phyloP scores from a whole-genome alignment of 345 rosid species.

The Sisymbrium irio region DNA sequence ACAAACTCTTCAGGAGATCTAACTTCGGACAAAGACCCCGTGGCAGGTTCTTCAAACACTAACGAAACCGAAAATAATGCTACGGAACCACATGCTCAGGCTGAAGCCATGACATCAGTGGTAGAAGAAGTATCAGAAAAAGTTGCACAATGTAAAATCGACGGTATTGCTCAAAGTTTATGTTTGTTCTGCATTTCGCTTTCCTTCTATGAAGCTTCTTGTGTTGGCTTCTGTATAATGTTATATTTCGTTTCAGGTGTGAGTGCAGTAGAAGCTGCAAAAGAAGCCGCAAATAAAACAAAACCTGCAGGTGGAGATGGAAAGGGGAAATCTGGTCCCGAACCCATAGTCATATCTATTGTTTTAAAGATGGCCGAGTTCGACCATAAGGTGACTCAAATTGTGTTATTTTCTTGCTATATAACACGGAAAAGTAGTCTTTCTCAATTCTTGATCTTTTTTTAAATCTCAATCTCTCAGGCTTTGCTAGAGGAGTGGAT shows the following conservation, averaged over 20 bases:
- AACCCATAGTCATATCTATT: constrained; percentile 82
- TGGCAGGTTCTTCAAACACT: constrained; percentile 35
- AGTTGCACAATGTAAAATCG: constrained; percentile 44
- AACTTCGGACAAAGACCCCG: constrained; percentile 32
- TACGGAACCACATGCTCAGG: constrained; percentile 27
- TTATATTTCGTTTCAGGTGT: background rate
- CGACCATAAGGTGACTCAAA: constrained; percentile 72
- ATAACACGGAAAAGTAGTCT: background rate
- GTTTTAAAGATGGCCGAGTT: constrained; percentile 92
- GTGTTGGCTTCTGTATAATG: constrained; percentile 3
- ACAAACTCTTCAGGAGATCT: constrained; percentile 29
- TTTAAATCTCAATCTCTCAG: constrained; percentile 35
- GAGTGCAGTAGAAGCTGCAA: constrained; percentile 45
- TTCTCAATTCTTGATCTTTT: background rate
- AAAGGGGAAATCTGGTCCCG: constrained; percentile 63
- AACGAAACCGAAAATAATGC: constrained; percentile 30
- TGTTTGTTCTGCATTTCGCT: background rate
- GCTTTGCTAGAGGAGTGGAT: constrained; percentile 96
- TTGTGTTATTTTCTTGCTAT: background rate
- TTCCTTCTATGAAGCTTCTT: background rate
- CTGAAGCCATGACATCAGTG: constrained; percentile 38
- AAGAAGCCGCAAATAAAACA: constrained; percentile 37
- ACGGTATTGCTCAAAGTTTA: background rate
- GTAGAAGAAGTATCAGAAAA: constrained; percentile 42
- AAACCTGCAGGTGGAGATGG: constrained; percentile 23